A percentile compares a stretch with the other conserved stretches of the same genome.
Conservation (phyloP, 208 protist species). For the Leptomonas seymouri region DNA sequence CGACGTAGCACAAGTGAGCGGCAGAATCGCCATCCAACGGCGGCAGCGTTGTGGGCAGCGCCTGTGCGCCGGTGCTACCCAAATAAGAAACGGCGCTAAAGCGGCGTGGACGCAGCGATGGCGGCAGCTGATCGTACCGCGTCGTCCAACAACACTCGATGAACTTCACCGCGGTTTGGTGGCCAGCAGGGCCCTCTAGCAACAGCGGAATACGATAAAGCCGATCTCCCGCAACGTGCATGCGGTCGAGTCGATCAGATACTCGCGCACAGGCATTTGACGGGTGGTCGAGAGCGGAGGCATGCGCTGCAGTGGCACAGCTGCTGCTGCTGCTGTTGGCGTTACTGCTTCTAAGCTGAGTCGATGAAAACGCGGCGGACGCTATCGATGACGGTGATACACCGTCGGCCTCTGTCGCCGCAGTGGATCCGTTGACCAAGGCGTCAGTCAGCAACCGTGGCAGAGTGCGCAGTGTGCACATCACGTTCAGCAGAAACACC, state of each 20-base stretch:
- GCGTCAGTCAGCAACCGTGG: constrained; percentile 5
- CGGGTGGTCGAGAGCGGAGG: no score
- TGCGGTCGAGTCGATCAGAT: constrained; percentile 1
- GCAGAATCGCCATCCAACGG: neutral
- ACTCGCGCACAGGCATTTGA: neutral
- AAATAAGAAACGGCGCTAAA: neutral
- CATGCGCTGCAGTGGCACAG: neutral
- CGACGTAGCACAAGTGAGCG: constrained; percentile 11
- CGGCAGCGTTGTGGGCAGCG: neutral
- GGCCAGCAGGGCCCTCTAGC: constrained; percentile 13
- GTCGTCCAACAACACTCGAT: constrained; percentile 13
- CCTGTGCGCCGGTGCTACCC: neutral
- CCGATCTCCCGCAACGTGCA: constrained; percentile 19
- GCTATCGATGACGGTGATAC: neutral
- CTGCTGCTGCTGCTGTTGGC: neutral
- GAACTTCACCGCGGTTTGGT: constrained; percentile 19
- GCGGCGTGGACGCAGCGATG: constrained; percentile 7
- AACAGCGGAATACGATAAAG: constrained; percentile 15
- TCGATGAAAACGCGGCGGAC: neutral
- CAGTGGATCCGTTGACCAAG: neutral
- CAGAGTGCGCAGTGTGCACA: constrained; percentile 23
- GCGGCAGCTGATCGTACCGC: constrained; percentile 21
- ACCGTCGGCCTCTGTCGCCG: neutral
- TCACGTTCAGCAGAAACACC: constrained; percentile 17
- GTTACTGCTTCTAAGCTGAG: neutral